These are phyloP conservation scores for Vitellaria paradoxa DNA, from an alignment of 179 eudicot genomes.

Conservation along the genomic window DNA sequence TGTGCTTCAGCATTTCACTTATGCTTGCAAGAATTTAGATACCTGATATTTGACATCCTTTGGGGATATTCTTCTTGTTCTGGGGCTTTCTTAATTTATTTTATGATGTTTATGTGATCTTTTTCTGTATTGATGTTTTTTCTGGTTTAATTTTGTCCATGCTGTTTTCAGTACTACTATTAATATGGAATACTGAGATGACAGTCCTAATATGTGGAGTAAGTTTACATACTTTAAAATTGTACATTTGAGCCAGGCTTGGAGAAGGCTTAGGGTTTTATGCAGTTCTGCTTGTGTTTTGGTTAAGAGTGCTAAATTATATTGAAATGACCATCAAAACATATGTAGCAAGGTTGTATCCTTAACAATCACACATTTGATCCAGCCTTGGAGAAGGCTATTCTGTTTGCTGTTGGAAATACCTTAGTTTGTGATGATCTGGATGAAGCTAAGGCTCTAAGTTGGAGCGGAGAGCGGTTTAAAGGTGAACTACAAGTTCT, in stretches of 20 bases:
- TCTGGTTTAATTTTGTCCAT: not conserved
- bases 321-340: not conserved
- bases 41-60: not conserved
- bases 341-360: constrained; percentile 18
- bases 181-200: not conserved
- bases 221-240: not conserved
- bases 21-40: not conserved
- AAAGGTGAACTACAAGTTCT: constrained; percentile 55
- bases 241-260: not conserved
- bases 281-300: not conserved
- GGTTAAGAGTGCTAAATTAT: not conserved
- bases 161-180: not conserved
- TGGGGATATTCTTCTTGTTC: not conserved
- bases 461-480: constrained; percentile 91
- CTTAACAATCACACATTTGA: constrained; percentile 81
- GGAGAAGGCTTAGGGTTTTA: constrained; percentile 6
- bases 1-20: not conserved
- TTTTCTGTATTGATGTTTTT: not conserved
- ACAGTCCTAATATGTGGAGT: not conserved
- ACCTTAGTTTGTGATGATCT: constrained; percentile 94
- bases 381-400: constrained; percentile 84
- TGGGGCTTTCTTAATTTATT: not conserved
- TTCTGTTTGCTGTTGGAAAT: constrained; percentile 93
- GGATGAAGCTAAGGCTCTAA: constrained; percentile 85
- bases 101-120: not conserved